Percentiles rank a stretch among this genome's conserved stretches.
phyloP scores from a whole-genome alignment of 139 green algal species.

The Diplosphaera chodatii region DNA sequence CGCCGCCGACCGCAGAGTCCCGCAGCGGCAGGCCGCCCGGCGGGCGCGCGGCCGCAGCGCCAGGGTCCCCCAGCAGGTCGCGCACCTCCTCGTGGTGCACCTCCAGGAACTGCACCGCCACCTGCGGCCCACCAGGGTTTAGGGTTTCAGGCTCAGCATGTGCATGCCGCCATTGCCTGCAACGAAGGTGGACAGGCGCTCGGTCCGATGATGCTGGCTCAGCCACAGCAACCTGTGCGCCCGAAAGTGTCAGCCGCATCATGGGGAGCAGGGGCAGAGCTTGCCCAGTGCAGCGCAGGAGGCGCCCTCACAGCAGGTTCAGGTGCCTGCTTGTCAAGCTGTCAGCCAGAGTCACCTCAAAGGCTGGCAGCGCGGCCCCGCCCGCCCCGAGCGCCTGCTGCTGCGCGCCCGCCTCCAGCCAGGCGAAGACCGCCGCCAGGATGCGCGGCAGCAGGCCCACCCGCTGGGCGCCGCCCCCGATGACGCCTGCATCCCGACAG shows the following conservation, averaged over 20 bases:
- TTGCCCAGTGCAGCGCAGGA: no score
- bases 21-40: background rate
- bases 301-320: no score
- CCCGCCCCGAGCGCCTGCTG: background rate
- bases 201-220: no score
- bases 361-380: background rate
- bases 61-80: conserved; percentile 11
- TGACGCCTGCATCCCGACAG: background rate
- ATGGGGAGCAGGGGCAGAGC: no score
- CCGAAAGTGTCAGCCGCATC: no score
- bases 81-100: conserved; percentile 22
- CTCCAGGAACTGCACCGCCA: conserved; percentile 19
- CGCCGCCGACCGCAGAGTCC: background rate
- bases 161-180: no score
- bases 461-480: background rate
- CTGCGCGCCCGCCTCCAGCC: background rate
- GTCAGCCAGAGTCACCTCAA: no score
- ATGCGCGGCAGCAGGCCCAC: background rate
- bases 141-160: no score
- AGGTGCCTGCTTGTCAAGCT: no score
- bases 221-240: no score
- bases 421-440: background rate
- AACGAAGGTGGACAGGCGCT: no score
- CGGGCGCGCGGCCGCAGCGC: background rate
- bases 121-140: no score